Conservation (phyloP, 805 yeast genomes). For the Kuraishia cidri region DNA sequence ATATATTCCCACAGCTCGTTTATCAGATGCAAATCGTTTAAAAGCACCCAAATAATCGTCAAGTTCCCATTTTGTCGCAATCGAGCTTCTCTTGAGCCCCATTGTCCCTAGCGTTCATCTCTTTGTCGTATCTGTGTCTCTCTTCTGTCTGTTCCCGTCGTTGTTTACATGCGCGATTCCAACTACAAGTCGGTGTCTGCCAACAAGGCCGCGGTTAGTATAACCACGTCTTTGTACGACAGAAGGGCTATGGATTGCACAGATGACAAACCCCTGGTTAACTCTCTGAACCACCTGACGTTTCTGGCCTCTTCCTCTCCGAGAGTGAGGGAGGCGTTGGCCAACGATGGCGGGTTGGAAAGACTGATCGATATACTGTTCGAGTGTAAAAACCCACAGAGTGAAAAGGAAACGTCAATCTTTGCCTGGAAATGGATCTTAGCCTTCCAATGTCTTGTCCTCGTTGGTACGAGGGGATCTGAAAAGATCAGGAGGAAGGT, state of each 20-base stretch:
- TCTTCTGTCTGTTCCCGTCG: background rate
- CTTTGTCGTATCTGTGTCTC: background rate
- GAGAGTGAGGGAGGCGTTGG: conserved; percentile 83
- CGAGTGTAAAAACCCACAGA: conserved; percentile 48
- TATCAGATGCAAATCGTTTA: too few species aligned
- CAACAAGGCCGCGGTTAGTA: conserved; percentile 88
- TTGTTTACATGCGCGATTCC: conserved; percentile 68
- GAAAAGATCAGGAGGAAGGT: conserved; percentile 78
- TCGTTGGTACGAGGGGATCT: conserved; percentile 89
- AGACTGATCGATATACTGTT: conserved; percentile 78
- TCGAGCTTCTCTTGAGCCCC: background rate
- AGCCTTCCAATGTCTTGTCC: conserved; percentile 85
- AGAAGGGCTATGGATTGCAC: conserved; percentile 89
- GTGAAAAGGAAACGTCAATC: conserved; percentile 36
- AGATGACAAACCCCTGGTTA: conserved; percentile 81
- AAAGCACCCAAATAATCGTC: too few species aligned
- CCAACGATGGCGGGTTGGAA: conserved; percentile 88
- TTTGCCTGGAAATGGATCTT: conserved; percentile 96
- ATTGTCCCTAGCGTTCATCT: background rate
- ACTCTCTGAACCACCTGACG: conserved; percentile 84
- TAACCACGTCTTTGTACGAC: conserved; percentile 84
- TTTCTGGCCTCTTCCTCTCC: conserved; percentile 79
- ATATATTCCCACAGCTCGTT: too few species aligned
- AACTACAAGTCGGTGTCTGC: conserved; percentile 71
- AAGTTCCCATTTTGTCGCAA: too few species aligned